Evolutionary conservation across 2,329 filamentous ascomycete species (phyloP).

Genomic region (Talaromyces sp.): DNA sequence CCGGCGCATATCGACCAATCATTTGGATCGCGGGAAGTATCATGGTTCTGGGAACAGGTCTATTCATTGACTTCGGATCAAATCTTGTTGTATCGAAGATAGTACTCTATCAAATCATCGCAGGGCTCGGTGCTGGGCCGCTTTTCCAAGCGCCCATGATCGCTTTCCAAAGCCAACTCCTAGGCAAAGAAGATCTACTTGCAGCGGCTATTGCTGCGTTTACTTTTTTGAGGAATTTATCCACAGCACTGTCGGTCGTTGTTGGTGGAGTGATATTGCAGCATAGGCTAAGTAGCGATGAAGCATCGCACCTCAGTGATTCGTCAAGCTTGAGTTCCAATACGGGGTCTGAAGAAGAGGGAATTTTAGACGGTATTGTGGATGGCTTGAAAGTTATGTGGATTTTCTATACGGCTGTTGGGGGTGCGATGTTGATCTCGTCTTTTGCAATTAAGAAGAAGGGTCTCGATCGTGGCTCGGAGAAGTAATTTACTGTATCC

Average conservation of each 20-base stretch:
- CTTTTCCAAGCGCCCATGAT: constrained; percentile 52
- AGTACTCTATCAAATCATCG: constrained; percentile 44
- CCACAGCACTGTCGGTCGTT: constrained; percentile 50
- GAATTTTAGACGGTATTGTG: background rate
- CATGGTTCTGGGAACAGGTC: constrained; percentile 55
- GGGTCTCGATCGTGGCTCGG: background rate
- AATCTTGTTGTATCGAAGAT: constrained; percentile 38
- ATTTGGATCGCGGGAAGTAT: constrained; percentile 52
- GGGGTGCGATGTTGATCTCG: constrained; percentile 2
- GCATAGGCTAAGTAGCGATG: constrained; percentile 24
- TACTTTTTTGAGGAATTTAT: constrained; percentile 50
- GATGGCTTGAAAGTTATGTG: constrained; percentile 1
- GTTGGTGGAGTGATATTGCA: constrained; percentile 47
- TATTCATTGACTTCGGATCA: constrained; percentile 47
- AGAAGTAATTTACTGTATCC: background rate
- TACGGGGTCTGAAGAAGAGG: background rate
- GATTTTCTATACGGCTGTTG: constrained; percentile 1
- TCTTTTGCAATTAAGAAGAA: constrained; percentile 2
- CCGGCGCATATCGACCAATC: constrained; percentile 53
- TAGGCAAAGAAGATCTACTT: constrained; percentile 42
- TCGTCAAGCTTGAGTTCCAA: background rate
- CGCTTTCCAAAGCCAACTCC: constrained; percentile 50
- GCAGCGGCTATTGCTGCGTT: constrained; percentile 55
- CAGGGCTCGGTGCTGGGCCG: constrained; percentile 49
- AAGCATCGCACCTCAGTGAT: background rate